Evolutionary conservation across 805 yeast genomes (phyloP), one percentile per base, ranked within the genome.

Genomic region (Wickerhamomyces silvicola): DNA sequence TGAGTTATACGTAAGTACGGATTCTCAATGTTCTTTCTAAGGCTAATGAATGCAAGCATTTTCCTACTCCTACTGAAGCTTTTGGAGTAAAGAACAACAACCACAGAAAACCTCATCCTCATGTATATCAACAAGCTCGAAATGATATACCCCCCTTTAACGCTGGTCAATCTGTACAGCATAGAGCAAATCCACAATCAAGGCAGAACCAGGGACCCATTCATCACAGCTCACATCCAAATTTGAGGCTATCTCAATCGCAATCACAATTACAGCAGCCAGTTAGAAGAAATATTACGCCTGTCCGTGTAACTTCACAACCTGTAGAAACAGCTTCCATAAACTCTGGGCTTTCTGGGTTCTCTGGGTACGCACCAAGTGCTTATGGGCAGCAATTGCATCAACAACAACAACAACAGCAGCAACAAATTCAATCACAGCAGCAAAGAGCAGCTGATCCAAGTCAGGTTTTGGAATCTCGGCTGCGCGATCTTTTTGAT

Each of bases 401-500:
- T 13, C 43, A 28, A 10, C 46, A 27, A 16, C 39, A 27, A 12
- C 32, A 28, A 5, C 33, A 19, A 6, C 25, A 21, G 1, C 25
- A 11, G 11, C 33, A 11, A 7, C 37, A 24, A 22, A 42, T 13
- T 11, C 39, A 20, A 24, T 41, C 24, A 6, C 45, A 34, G 18
- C 43, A 29, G 18, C 36, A 13, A 19, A 31, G 26, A 8, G 15
- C 27, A 16, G 20, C 22, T 13, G 42, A 37, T 18, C 41, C 52
- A 2, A 39, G 40, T 2, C 48, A 43, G 23, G 14, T 42, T 2
- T 24, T 72, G 12, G 78, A 72, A 40, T 52, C 56, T 16, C 75
- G 70, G 40, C 56, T 72, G 30, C 52, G 72, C 23, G 59, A 65
- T 5, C 62, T 74, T 11, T 75, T 75, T 43, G 75, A 69, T 33